Evolutionary conservation across 164 flowering plant genomes (phyloP), one percentile per base, ranked within the genome.

Genomic region (Magnolia officinalis): DNA sequence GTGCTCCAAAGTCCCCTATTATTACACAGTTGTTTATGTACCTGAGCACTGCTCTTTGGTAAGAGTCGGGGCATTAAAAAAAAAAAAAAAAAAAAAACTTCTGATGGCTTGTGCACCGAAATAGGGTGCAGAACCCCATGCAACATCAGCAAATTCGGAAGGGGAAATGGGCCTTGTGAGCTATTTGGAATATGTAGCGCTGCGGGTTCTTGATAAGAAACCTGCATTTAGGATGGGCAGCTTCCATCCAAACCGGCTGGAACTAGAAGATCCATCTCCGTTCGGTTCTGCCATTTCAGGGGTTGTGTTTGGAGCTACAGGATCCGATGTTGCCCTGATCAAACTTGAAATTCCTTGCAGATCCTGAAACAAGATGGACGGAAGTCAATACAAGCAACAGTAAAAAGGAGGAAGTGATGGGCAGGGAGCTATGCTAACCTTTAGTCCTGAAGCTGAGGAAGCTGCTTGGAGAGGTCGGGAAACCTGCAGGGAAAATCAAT

Each of bases 121-220:
- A 73, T n/a, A 20, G 9, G 52, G 16, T 11, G 18, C 1, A 26
- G 37, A 20, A 26, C 16, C 77, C 65, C 74, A 55, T 80, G 66
- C 75, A 80, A 37, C 11, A 65, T 67, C 45, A 72, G 52, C 37
- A 37, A 3, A 9, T 13, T 45, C n/a, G 14, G 3, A 5, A 21
- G 58, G 24, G 7, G 16, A 49, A 1, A 50, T 20, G 20, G 14
- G 18, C 9, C 50, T 37, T 4, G 6, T 37, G 11, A 11, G 55
- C 85, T 83, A 81, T 82, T 75, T 69, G 70, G 81, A 71, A 8
- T 45, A 78, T 52, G 83, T 80, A 1, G 86, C 89, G 71, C 90
- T 84, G 63, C 77, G 80, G 37, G 84, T 86, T 83, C 92, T 86
- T 3, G 80, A 67, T 26, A 89, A 73, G 50, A 86, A 73, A n/a